These are phyloP conservation scores for Neocatenulostroma microsporum DNA, from an alignment of 2,329 filamentous ascomycete genomes.

Conservation along the genomic window DNA sequence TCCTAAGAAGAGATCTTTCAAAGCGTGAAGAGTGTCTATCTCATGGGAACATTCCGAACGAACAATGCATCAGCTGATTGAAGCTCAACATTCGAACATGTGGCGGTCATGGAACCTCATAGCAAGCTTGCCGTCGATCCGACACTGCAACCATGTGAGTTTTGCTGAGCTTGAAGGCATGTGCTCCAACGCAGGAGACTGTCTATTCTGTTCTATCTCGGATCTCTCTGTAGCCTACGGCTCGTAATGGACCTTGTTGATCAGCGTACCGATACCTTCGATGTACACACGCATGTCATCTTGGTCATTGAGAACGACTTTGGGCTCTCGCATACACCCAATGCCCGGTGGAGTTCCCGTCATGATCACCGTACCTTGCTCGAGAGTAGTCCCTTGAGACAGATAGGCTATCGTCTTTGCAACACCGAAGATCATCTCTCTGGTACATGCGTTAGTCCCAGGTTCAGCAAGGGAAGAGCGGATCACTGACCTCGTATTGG, in stretches of 20 bases:
- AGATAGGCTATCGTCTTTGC: not conserved
- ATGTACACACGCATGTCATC: conserved; percentile 1
- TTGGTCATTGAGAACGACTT: not conserved
- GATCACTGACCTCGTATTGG: not conserved
- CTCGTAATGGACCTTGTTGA: conserved; percentile 1
- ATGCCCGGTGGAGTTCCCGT: not conserved
- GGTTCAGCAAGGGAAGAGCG: not conserved
- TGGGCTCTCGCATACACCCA: not conserved
- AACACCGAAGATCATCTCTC: conserved; percentile 1
- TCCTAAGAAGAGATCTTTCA: too few relatives aligned
- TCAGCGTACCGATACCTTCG: not conserved
- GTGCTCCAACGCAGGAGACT: too few relatives aligned
- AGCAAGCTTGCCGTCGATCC: too few relatives aligned
- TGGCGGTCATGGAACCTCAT: too few relatives aligned
- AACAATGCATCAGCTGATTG: too few relatives aligned
- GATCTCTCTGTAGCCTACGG: too few relatives aligned
- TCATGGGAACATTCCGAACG: too few relatives aligned
- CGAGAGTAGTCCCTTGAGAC: not conserved
- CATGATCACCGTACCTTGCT: not conserved
- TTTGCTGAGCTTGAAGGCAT: too few relatives aligned
- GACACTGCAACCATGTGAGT: too few relatives aligned
- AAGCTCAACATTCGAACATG: too few relatives aligned
- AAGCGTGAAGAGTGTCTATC: too few relatives aligned
- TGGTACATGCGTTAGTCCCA: not conserved
- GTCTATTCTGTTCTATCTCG: too few relatives aligned